Evolutionary conservation across 2,329 filamentous ascomycete genomes (phyloP).

Genomic region (Alternaria burnsii): DNA sequence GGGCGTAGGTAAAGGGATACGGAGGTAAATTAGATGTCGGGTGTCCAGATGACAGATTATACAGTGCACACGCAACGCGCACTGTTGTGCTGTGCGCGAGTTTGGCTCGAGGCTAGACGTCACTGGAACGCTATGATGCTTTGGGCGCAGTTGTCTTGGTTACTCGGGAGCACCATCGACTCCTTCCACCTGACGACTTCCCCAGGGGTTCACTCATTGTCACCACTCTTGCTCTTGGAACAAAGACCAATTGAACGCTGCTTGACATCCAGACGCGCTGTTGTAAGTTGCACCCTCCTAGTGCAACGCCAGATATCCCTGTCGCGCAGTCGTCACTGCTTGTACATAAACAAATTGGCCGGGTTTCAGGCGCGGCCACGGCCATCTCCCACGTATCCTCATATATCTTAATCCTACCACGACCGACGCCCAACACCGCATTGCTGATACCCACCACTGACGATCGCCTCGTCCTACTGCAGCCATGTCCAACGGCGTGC

Average conservation of each 20-base stretch:
- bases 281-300: constrained; percentile 30
- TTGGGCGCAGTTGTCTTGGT: constrained; percentile 26
- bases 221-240: constrained; percentile 1
- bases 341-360: constrained; percentile 36
- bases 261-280: constrained; percentile 14
- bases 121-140: constrained; percentile 25
- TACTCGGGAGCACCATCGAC: constrained; percentile 21
- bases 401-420: constrained; percentile 10
- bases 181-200: constrained; percentile 11
- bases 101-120: constrained; percentile 21
- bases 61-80: constrained; percentile 4
- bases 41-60: constrained; percentile 8
- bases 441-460: constrained; percentile 34
- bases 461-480: constrained; percentile 31
- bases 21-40: constrained; percentile 9
- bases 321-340: constrained; percentile 26
- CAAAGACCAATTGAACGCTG: background rate
- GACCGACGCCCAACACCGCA: constrained; percentile 25
- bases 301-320: constrained; percentile 25
- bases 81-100: constrained; percentile 16
- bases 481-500: constrained; percentile 61
- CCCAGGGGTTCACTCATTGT: constrained; percentile 19
- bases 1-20: background rate
- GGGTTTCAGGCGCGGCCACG: constrained; percentile 34
- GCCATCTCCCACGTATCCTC: constrained; percentile 37